Percentiles rank a stretch among this genome's conserved stretches.
Evolutionary conservation across 495 filamentous ascomycete genomes (phyloP).

Genomic region (Entonaema liquescens): DNA sequence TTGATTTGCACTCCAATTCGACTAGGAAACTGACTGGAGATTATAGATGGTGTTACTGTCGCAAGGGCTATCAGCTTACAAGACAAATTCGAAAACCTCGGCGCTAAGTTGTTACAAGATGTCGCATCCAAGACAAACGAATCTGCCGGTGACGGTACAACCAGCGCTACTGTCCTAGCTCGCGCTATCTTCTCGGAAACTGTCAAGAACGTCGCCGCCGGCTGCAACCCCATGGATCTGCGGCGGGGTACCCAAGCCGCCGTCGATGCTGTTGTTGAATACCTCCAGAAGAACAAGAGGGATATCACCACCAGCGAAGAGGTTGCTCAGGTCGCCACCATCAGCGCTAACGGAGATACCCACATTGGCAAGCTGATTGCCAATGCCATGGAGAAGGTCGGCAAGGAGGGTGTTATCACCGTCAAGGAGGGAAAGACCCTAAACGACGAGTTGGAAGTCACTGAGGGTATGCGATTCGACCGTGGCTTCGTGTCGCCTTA

Average conservation of each 20-base stretch:
- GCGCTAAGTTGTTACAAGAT: constrained; percentile 94
- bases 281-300: constrained; percentile 90
- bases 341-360: constrained; percentile 94
- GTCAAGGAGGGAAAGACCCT: constrained; percentile 99
- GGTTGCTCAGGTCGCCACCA: constrained; percentile 98
- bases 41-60: constrained; percentile 89
- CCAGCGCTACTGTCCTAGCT: constrained; percentile 94
- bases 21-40: constrained; percentile 31
- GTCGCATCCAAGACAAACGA: constrained; percentile 99
- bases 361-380: constrained; percentile 97
- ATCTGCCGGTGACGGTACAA: constrained; percentile 97
- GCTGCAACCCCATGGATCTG: constrained; percentile 99
- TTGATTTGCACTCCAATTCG: neutral
- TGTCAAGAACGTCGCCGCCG: constrained; percentile 98
- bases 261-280: constrained; percentile 92
- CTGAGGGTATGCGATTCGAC: constrained; percentile 99
- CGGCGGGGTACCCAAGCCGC: constrained; percentile 95
- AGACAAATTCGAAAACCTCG: constrained; percentile 99
- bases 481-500: constrained; percentile 97
- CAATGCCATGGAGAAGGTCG: constrained; percentile 99
- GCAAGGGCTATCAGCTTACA: constrained; percentile 90
- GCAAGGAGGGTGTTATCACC: constrained; percentile 99
- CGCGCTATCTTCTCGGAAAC: constrained; percentile 99
- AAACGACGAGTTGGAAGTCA: constrained; percentile 97
- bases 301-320: constrained; percentile 97